Evolutionary conservation across 1,284 basidiomycete genomes (phyloP), one percentile per base, ranked within the genome.

Genomic region (Kalmanozyma brasiliensis): DNA sequence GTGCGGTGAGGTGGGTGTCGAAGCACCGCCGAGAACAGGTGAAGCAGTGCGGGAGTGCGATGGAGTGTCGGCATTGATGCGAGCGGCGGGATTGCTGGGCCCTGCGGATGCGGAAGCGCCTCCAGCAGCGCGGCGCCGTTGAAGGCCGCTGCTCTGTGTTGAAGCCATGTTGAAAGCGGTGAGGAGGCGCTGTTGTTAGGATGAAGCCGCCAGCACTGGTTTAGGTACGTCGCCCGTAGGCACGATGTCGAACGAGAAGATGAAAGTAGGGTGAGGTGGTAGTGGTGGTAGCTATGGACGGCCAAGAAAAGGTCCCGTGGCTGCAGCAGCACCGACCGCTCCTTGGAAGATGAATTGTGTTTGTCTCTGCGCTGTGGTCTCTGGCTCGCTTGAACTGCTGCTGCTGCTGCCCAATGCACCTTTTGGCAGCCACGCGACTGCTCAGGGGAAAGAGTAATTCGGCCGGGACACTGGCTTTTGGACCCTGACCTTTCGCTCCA

Each of bases 111-210:
- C 33, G 1, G 51, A 52, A 26, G 53, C 53, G 8, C 49, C 62
- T 19, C 58, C 68, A 4, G 53, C 68, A 19, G 48, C 62, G 36
- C 68, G 22, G 9, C 68, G 62, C 41, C 68, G 58, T 36, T 66
- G 68, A 24, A 66, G 68, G 16, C 62, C 62, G 37, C 62, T 49
- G n/a, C 36, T 45, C 29, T 60, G 63, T 44, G 61, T 43, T 20
- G 66, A 60, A 3, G 60, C 57, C 60, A 69, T 64, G 52, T 10
- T 49, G 38, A 26, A 4, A 26, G 34, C 46, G 9, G 33, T 5
- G 43, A 29, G 13, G 38, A 9, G 23, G 16, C 32, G 11, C 43
- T 34, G 20, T 19, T 33, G 42, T 7, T 33, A 45, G 8, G 43
- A 16, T 20, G 19, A 23, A 8, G 36, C n/a, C n/a, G n/a, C n/a